These are phyloP conservation scores for Penicillium sp. DNA, from an alignment of 2,329 filamentous ascomycete species.

Conservation along the genomic window DNA sequence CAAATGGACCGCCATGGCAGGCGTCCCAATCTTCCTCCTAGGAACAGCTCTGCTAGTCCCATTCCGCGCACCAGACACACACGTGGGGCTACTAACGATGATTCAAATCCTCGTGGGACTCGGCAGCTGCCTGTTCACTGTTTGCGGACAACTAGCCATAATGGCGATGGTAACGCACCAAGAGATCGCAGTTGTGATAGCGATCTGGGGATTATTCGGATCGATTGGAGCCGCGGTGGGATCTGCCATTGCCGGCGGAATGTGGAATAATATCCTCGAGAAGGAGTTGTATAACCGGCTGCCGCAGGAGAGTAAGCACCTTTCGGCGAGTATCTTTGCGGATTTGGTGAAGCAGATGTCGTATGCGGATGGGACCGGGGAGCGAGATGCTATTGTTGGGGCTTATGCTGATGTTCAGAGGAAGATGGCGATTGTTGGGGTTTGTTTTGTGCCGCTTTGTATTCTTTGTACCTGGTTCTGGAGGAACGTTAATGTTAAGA, in stretches of 20 bases:
- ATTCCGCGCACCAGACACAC: slow-evolving; percentile 7
- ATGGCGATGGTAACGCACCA: slow-evolving; percentile 13
- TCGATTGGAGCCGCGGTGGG: slow-evolving; percentile 9
- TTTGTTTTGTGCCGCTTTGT: slow-evolving; percentile 10
- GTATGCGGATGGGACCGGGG: slow-evolving; percentile 45
- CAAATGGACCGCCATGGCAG: slow-evolving; percentile 12
- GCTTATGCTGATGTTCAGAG: slow-evolving; percentile 52
- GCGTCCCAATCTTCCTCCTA: slow-evolving; percentile 8
- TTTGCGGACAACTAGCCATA: slow-evolving; percentile 8
- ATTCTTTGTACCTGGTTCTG: slow-evolving; percentile 13
- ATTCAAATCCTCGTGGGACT: slow-evolving; percentile 10
- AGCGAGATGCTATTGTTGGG: slow-evolving; percentile 46
- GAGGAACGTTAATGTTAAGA: slow-evolving; percentile 13
- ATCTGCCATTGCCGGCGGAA: slow-evolving; percentile 8
- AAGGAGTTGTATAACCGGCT: slow-evolving; percentile 1
- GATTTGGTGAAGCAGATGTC: slow-evolving; percentile 15
- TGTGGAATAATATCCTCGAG: slow-evolving; percentile 13
- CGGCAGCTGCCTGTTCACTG: slow-evolving; percentile 7
- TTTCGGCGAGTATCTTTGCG: slow-evolving; percentile 5
- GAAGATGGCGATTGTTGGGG: slow-evolving; percentile 42
- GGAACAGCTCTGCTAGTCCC: slow-evolving; percentile 9
- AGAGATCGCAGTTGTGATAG: slow-evolving; percentile 8
- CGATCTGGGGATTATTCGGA: slow-evolving; percentile 11
- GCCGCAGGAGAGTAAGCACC: slow-evolving; percentile 8
- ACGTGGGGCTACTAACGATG: slow-evolving; percentile 9